Evolutionary conservation across 306 rosid species (phyloP).

Genomic region (Oxytropis ochrocephala): DNA sequence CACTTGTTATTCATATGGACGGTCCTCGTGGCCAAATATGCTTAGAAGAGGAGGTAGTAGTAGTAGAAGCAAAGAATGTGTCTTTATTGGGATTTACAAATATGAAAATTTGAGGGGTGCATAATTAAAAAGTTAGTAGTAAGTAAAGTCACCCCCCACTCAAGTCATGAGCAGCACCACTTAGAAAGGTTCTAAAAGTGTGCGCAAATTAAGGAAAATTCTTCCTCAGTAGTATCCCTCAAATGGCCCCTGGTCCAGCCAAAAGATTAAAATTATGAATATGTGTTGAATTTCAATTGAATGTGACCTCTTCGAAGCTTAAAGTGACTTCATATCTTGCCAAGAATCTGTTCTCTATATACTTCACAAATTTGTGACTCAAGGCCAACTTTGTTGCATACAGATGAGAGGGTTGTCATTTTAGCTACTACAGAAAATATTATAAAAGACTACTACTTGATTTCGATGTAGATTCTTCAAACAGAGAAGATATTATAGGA

Average conservation of each 20-base stretch:
- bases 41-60: background rate
- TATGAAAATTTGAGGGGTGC: slow-evolving; percentile 16
- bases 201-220: slow-evolving; percentile 61
- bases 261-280: slow-evolving; percentile 22
- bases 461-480: too few relatives aligned
- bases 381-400: background rate
- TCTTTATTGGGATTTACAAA: slow-evolving; percentile 30
- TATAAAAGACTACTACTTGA: too few relatives aligned
- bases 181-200: slow-evolving; percentile 34
- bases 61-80: slow-evolving; percentile 9
- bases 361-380: slow-evolving; percentile 11
- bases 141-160: slow-evolving; percentile 8
- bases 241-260: slow-evolving; percentile 25
- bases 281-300: too few relatives aligned
- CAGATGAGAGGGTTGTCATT: background rate
- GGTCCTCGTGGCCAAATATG: slow-evolving; percentile 18
- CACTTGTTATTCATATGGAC: slow-evolving; percentile 26
- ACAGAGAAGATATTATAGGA: too few relatives aligned
- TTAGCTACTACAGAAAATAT: background rate
- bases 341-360: background rate
- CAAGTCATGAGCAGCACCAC: slow-evolving; percentile 38
- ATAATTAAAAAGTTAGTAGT: slow-evolving; percentile 19
- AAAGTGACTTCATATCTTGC: slow-evolving; percentile 22
- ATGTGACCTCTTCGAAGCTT: slow-evolving; percentile 22
- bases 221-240: slow-evolving; percentile 21